phyloP scores from a whole-genome alignment of 805 yeast species.

The Metschnikowia lunata region DNA sequence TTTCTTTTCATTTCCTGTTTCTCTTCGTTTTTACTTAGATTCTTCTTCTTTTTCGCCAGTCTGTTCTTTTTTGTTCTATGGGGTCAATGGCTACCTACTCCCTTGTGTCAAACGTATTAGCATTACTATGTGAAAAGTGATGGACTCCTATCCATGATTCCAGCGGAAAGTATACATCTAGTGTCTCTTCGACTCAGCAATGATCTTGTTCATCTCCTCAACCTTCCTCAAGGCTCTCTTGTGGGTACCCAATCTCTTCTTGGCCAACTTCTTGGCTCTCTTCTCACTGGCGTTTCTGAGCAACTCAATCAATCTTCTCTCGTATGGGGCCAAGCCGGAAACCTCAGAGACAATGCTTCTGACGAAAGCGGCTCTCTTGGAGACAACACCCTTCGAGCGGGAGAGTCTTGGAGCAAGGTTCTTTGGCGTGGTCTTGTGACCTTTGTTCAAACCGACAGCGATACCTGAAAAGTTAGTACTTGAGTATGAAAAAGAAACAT shows the following conservation, averaged over 20 bases:
- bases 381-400: constrained; percentile 92
- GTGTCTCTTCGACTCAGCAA: constrained; percentile 95
- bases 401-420: constrained; percentile 66
- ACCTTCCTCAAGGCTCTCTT: constrained; percentile 99
- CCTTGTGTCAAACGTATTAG: constrained; percentile 15
- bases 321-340: constrained; percentile 99
- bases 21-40: too few species aligned
- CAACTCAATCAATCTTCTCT: constrained; percentile 98
- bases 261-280: constrained; percentile 99
- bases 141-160: not conserved
- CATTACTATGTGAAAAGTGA: constrained; percentile 16
- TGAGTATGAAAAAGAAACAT: too few species aligned
- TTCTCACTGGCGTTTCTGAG: constrained; percentile 99
- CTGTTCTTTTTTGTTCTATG: too few species aligned
- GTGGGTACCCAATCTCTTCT: constrained; percentile 99
- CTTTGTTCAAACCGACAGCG: constrained; percentile 99
- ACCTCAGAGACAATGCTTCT: constrained; percentile 95
- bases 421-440: constrained; percentile 94
- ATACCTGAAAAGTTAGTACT: constrained; percentile 52
- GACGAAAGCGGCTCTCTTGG: constrained; percentile 95
- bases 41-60: too few species aligned
- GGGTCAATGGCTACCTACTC: too few species aligned
- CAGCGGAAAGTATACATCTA: constrained; percentile 30
- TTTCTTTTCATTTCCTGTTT: too few species aligned
- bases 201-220: constrained; percentile 95